Evolutionary conservation across 352 stramenopile genomes (phyloP), one percentile per base, ranked within the genome.

Genomic region (Globisporangium abappressorium): DNA sequence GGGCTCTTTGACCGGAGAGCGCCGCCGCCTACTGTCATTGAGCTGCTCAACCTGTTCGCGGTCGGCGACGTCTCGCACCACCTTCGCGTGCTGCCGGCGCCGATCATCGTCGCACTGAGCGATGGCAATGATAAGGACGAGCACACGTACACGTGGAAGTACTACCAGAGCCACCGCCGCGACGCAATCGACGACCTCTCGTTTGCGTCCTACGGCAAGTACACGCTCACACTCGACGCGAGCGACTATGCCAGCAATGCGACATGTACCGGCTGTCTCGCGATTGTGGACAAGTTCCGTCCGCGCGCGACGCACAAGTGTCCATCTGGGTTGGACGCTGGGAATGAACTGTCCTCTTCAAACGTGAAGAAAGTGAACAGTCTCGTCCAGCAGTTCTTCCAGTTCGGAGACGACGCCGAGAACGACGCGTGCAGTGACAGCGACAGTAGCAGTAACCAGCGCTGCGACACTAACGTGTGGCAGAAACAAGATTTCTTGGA

Each of bases 181-280:
- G 63, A 65, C 1, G 69, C 72, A 26, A 75, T 92, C 30, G 74
- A 92, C 54, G 64, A 62, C 2, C 62, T 92, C 9, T 38, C 60
- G 33, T 80, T 92, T 59, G 69, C 73, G 0, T 66, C 66, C 2
- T 89, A 81, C 51, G 82, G 84, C 46, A 89, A 89, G 68, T 92
- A 92, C 69, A 41, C 75, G 3, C 72, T 92, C 30, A 49, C 73
- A 14, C 33, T 91, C 22, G 68, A 70, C 11, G 82, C 84, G 14
- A 70, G 70, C 33, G 82, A 90, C 60, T 87, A 87, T 58, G 74
- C 65, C 8, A 69, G 56, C 0, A 68, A 75, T 9, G 71, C 82
- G 1, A 78, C 71, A 43, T 92, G 82, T 53, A 51, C 68, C 0
- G 84, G 81, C 4, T 92, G 82, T 55, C 68, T 92, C 9, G 70